Evolutionary conservation across 2,329 filamentous ascomycete genomes (phyloP).

Genomic region (Elsinoe australis): DNA sequence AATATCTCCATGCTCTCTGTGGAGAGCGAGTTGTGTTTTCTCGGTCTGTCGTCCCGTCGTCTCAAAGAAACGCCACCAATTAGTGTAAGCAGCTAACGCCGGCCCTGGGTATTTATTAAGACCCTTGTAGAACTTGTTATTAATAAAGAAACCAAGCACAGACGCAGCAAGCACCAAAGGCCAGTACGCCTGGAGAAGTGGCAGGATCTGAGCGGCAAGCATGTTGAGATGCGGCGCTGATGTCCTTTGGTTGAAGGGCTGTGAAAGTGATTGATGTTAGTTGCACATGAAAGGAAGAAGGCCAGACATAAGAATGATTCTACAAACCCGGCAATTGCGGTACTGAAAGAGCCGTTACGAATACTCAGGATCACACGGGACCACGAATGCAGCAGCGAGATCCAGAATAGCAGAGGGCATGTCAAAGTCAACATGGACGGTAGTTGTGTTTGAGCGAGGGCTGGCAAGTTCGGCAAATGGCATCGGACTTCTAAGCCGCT

Average conservation of each 20-base stretch:
- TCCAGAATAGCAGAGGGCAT: not conserved
- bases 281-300: not conserved
- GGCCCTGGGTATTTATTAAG: conserved; percentile 67
- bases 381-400: not conserved
- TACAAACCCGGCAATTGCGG: conserved; percentile 12
- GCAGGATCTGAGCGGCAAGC: conserved; percentile 26
- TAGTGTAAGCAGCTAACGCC: conserved; percentile 57
- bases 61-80: conserved; percentile 69
- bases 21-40: conserved; percentile 58
- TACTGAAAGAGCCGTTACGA: conserved; percentile 1
- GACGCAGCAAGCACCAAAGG: conserved; percentile 30
- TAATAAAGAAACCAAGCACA: conserved; percentile 32
- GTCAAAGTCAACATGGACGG: conserved; percentile 6
- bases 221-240: conserved; percentile 23
- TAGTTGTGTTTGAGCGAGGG: conserved; percentile 15
- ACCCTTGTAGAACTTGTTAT: conserved; percentile 47
- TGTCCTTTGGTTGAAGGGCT: not conserved
- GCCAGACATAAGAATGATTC: conserved; percentile 3
- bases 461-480: conserved; percentile 11
- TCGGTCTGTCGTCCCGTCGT: conserved; percentile 59
- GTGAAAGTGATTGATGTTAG: not conserved
- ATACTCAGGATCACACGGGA: not conserved
- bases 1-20: conserved; percentile 63
- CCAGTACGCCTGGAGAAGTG: conserved; percentile 35
- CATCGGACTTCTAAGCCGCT: conserved; percentile 1